Evolutionary conservation across 805 yeast species (phyloP).

Genomic region (Vanderwaltozyma polyspora): DNA sequence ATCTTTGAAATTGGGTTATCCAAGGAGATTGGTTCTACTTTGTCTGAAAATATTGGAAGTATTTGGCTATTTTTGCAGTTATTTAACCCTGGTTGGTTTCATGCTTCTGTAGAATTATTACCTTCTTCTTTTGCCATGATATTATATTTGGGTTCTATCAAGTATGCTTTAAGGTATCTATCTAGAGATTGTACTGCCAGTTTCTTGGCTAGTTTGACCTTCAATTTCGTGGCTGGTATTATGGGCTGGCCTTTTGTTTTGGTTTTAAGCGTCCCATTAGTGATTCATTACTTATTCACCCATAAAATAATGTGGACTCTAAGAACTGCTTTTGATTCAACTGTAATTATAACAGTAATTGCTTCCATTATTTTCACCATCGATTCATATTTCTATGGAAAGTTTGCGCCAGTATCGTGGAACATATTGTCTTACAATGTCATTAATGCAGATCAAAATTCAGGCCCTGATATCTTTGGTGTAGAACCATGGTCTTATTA

Average conservation of each 20-base stretch:
- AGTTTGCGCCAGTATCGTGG: constrained; percentile 56
- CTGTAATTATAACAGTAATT: constrained; percentile 11
- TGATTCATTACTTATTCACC: constrained; percentile 28
- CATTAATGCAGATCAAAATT: constrained; percentile 42
- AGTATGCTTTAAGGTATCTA: constrained; percentile 19
- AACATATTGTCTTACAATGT: constrained; percentile 82
- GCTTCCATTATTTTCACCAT: constrained; percentile 22
- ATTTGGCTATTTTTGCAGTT: constrained; percentile 55
- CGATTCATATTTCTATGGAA: constrained; percentile 55
- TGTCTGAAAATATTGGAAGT: constrained; percentile 31
- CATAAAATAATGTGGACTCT: constrained; percentile 18
- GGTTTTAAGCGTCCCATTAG: constrained; percentile 51
- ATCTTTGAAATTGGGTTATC: constrained; percentile 35
- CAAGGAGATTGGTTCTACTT: constrained; percentile 13
- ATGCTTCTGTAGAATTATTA: constrained; percentile 74
- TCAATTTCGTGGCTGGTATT: constrained; percentile 49
- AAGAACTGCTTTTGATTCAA: constrained; percentile 20
- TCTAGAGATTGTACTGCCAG: constrained; percentile 13
- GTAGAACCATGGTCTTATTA: constrained; percentile 72
- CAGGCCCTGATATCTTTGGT: constrained; percentile 90
- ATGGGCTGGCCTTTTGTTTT: constrained; percentile 89
- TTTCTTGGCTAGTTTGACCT: constrained; percentile 20
- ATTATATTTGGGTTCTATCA: constrained; percentile 26
- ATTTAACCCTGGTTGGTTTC: constrained; percentile 73
- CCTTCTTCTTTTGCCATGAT: constrained; percentile 74